Percentiles rank a stretch among this genome's conserved stretches.
These are phyloP conservation scores for Trypanosoma platydactyli DNA, from an alignment of 208 protist species.

Conservation along the genomic window DNA sequence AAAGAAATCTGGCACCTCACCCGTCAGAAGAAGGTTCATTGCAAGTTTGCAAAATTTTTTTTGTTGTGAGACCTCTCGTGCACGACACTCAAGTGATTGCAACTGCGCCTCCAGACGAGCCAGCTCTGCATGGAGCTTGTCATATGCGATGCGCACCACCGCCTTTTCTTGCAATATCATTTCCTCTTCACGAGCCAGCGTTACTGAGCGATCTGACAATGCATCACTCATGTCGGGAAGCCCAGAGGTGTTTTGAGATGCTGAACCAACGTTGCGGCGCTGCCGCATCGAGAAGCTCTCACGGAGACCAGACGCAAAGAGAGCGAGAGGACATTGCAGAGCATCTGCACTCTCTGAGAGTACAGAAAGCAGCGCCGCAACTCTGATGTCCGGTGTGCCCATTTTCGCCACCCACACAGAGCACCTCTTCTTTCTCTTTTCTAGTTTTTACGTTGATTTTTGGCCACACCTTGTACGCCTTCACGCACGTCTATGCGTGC, in stretches of 20 bases:
- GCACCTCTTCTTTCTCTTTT: background rate
- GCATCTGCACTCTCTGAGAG: slow-evolving; percentile 53
- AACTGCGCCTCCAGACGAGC: slow-evolving; percentile 81
- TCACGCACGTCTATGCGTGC: too few species aligned
- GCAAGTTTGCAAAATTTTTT: slow-evolving; percentile 76
- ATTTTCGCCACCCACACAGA: background rate
- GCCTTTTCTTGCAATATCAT: slow-evolving; percentile 47
- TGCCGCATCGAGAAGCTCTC: slow-evolving; percentile 21
- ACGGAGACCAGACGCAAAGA: slow-evolving; percentile 59
- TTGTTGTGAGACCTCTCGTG: slow-evolving; percentile 61
- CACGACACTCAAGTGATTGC: slow-evolving; percentile 50
- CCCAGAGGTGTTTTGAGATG: background rate
- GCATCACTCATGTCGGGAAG: slow-evolving; percentile 41
- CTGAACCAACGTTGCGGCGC: slow-evolving; percentile 12
- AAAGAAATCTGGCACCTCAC: slow-evolving; percentile 49
- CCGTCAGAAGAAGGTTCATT: slow-evolving; percentile 69
- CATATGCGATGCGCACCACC: slow-evolving; percentile 54
- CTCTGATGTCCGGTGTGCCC: slow-evolving; percentile 41
- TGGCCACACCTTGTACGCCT: too few species aligned
- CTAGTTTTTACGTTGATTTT: too few species aligned
- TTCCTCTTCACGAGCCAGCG: slow-evolving; percentile 72
- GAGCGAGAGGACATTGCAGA: slow-evolving; percentile 51
- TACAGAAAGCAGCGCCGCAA: slow-evolving; percentile 62
- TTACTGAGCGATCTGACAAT: slow-evolving; percentile 56
- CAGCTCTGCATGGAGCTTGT: slow-evolving; percentile 81